Conservation (phyloP, 345 rosid genomes). For the Eucalyptus erythrocorys region DNA sequence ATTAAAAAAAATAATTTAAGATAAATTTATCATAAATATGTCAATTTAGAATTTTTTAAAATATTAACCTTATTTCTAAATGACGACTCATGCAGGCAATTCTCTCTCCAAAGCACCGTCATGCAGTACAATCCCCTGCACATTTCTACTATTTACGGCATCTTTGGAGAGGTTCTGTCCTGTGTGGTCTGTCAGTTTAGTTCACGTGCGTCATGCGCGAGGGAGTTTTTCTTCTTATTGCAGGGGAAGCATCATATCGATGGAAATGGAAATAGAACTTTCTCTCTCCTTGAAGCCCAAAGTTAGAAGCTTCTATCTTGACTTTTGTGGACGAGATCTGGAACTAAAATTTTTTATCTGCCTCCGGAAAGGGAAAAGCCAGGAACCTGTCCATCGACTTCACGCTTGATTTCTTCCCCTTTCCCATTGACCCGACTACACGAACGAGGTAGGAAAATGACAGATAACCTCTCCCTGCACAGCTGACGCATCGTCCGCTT, state of each 20-base stretch:
- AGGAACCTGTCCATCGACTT: not conserved
- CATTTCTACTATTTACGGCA: too few species aligned
- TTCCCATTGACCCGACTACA: not conserved
- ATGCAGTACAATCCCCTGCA: too few species aligned
- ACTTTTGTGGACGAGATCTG: not conserved
- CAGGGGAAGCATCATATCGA: not conserved
- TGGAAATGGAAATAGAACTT: not conserved
- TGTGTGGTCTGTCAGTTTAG: too few species aligned
- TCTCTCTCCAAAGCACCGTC: too few species aligned
- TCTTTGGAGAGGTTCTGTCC: rapidly evolving
- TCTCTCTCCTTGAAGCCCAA: not conserved
- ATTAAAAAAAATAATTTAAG: too few species aligned
- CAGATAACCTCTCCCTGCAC: not conserved
- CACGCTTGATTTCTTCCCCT: not conserved
- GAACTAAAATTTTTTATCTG: not conserved
- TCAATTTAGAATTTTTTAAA: too few species aligned
- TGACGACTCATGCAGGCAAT: not conserved
- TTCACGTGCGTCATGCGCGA: too few species aligned
- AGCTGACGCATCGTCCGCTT: not conserved
- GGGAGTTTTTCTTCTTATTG: not conserved
- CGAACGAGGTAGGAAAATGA: not conserved
- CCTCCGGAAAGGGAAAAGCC: not conserved
- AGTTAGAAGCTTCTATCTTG: not conserved
- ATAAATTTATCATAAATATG: too few species aligned
- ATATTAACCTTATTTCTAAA: too few species aligned